Evolutionary conservation across 352 stramenopile species (phyloP).

Genomic region (Pythium scleroteichum): DNA sequence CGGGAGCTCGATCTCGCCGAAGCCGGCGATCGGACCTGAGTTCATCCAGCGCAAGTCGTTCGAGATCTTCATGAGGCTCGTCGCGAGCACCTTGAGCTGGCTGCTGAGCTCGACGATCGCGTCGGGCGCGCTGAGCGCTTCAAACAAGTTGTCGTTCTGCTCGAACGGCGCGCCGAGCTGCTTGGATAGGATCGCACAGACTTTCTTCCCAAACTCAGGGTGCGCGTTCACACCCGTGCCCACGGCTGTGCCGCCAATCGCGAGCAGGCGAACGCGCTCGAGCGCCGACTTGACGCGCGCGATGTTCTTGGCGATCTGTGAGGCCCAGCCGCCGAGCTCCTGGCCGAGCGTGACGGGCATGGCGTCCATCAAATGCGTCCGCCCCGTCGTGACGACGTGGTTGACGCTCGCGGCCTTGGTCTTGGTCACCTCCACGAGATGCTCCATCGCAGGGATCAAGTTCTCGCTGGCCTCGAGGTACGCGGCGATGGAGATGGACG

Average conservation of each 20-base stretch:
- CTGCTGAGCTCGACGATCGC: slow-evolving; percentile 91
- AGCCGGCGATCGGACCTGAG: slow-evolving; percentile 90
- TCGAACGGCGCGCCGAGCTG: slow-evolving; percentile 43
- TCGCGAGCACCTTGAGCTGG: slow-evolving; percentile 90
- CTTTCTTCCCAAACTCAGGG: slow-evolving; percentile 42
- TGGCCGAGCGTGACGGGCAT: slow-evolving; percentile 57
- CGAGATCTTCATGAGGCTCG: slow-evolving; percentile 94
- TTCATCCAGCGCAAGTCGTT: slow-evolving; percentile 93
- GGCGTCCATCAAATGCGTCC: slow-evolving; percentile 79
- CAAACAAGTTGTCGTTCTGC: slow-evolving; percentile 64
- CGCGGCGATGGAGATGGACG: slow-evolving; percentile 50
- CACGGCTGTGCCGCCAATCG: slow-evolving; percentile 60
- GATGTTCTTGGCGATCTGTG: slow-evolving; percentile 61
- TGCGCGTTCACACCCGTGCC: slow-evolving; percentile 67
- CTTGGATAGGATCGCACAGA: slow-evolving; percentile 40
- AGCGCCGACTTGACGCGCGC: slow-evolving; percentile 45
- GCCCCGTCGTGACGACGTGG: slow-evolving; percentile 56
- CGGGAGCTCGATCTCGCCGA: slow-evolving; percentile 91
- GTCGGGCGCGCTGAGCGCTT: slow-evolving; percentile 92
- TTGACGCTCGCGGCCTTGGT: slow-evolving; percentile 40
- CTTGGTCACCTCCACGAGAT: slow-evolving; percentile 39
- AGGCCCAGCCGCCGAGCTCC: slow-evolving; percentile 49
- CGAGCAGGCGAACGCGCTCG: slow-evolving; percentile 47
- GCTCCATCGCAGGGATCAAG: slow-evolving; percentile 63
- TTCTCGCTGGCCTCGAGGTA: slow-evolving; percentile 51